Conservation (phyloP, 2,329 filamentous ascomycete species). For the Cordyceps cicadae region DNA sequence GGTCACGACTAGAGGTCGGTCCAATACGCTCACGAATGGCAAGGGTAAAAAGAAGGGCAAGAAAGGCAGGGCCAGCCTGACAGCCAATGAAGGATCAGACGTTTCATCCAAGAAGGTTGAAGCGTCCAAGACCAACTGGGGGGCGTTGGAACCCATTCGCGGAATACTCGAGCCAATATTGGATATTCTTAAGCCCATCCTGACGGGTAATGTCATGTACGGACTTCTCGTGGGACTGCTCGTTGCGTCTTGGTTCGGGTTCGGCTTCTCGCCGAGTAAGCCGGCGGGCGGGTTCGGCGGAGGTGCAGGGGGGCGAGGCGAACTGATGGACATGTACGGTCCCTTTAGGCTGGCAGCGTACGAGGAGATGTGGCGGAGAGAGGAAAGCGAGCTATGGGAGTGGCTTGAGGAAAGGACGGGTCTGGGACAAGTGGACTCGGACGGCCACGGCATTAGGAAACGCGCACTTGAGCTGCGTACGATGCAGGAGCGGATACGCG, state of each 20-base stretch:
- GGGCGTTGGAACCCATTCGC: constrained; percentile 70
- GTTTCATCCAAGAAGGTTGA: constrained; percentile 33
- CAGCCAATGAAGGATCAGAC: constrained; percentile 31
- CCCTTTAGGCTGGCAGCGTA: constrained; percentile 73
- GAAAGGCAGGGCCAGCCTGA: constrained; percentile 40
- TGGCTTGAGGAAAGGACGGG: constrained; percentile 86
- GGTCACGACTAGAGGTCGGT: constrained; percentile 56
- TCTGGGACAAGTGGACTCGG: constrained; percentile 48
- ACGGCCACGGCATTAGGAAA: constrained; percentile 31
- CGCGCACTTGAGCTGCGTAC: constrained; percentile 45
- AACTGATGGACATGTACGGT: constrained; percentile 21
- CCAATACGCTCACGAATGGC: constrained; percentile 36
- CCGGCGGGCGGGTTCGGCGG: constrained; percentile 28
- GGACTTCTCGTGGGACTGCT: constrained; percentile 65
- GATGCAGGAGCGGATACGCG: constrained; percentile 49
- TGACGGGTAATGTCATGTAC: constrained; percentile 71
- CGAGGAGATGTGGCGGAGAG: constrained; percentile 83
- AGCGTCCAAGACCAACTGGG: constrained; percentile 54
- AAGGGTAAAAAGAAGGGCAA: constrained; percentile 58
- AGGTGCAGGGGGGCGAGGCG: constrained; percentile 10
- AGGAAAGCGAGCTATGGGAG: constrained; percentile 85
- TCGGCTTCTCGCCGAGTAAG: constrained; percentile 39
- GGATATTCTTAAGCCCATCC: constrained; percentile 60
- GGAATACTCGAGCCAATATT: constrained; percentile 60
- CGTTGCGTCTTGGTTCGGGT: constrained; percentile 65